phyloP scores from a whole-genome alignment of 768 basidiomycete genomes.

The Clitopilus passeckerianus region DNA sequence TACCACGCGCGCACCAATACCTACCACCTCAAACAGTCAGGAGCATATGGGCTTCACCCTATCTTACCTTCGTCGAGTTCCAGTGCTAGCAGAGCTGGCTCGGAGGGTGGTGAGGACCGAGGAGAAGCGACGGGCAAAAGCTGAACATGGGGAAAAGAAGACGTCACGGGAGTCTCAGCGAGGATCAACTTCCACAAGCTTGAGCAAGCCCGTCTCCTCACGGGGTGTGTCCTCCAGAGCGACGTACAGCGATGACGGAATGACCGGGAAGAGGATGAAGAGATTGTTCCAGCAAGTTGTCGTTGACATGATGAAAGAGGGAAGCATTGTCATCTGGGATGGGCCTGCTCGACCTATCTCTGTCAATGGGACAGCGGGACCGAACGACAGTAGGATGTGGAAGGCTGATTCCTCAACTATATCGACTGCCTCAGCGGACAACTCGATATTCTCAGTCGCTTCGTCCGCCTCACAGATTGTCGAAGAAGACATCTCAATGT shows the following conservation, averaged over 20 bases:
- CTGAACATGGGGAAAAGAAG: slow-evolving; percentile 32
- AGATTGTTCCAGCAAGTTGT: slow-evolving; percentile 66
- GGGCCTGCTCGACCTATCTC: slow-evolving; percentile 41
- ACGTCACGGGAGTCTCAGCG: slow-evolving; percentile 26
- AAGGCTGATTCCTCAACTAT: slow-evolving; percentile 27
- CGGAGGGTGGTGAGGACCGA: slow-evolving; percentile 61
- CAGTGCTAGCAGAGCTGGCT: slow-evolving; percentile 64
- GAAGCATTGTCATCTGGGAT: slow-evolving; percentile 72
- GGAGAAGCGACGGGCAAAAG: slow-evolving; percentile 41
- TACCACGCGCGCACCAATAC: neutral
- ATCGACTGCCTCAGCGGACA: slow-evolving; percentile 19
- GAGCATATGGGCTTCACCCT: slow-evolving; percentile 53
- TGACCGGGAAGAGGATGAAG: slow-evolving; percentile 47
- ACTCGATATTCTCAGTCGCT: slow-evolving; percentile 22
- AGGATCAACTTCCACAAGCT: neutral
- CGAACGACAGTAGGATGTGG: slow-evolving; percentile 42
- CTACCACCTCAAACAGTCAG: neutral
- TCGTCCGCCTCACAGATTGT: slow-evolving; percentile 4
- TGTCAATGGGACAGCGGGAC: slow-evolving; percentile 13
- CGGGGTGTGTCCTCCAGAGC: neutral
- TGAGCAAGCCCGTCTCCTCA: neutral
- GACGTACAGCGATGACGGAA: slow-evolving; percentile 13
- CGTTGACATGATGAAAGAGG: slow-evolving; percentile 60
- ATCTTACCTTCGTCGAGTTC: slow-evolving; percentile 73
- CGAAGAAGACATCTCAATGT: slow-evolving; percentile 42